Evolutionary conservation across 1,284 basidiomycete genomes (phyloP).

Genomic region (Melampsora americana): DNA sequence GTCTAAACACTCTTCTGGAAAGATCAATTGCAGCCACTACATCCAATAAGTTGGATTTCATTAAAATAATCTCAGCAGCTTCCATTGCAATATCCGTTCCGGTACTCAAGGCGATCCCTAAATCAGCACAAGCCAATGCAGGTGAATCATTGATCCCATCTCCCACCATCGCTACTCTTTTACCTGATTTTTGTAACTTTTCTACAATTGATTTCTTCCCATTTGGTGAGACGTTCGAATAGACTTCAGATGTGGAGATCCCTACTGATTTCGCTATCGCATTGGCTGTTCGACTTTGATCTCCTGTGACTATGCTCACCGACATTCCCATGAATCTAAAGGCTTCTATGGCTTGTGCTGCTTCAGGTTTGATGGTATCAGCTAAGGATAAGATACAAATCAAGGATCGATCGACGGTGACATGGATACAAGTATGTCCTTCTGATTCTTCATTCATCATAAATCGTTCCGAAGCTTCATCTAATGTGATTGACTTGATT

Average conservation of each 20-base stretch:
- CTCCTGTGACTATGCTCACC: constrained; percentile 87
- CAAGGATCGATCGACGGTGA: constrained; percentile 60
- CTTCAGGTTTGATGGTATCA: constrained; percentile 78
- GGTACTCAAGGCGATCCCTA: constrained; percentile 91
- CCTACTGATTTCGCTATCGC: constrained; percentile 84
- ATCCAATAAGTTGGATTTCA: constrained; percentile 91
- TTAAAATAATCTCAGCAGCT: constrained; percentile 94
- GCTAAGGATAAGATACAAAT: constrained; percentile 65
- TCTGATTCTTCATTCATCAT: constrained; percentile 65
- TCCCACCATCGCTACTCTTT: constrained; percentile 67
- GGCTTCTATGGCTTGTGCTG: constrained; percentile 72
- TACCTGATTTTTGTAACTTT: constrained; percentile 69
- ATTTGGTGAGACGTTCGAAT: constrained; percentile 84
- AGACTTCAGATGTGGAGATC: constrained; percentile 73
- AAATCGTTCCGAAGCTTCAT: constrained; percentile 60
- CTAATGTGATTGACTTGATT: constrained; percentile 27
- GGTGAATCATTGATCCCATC: constrained; percentile 99
- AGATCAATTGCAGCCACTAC: constrained; percentile 94
- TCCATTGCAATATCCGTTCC: constrained; percentile 96
- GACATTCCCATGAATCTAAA: constrained; percentile 80
- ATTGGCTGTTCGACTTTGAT: constrained; percentile 72
- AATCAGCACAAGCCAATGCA: constrained; percentile 86
- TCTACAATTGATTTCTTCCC: constrained; percentile 80
- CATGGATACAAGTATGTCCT: constrained; percentile 81
- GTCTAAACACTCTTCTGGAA: constrained; percentile 79